Evolutionary conservation across 352 stramenopile genomes (phyloP).

Genomic region (Phytopythium montanum): DNA sequence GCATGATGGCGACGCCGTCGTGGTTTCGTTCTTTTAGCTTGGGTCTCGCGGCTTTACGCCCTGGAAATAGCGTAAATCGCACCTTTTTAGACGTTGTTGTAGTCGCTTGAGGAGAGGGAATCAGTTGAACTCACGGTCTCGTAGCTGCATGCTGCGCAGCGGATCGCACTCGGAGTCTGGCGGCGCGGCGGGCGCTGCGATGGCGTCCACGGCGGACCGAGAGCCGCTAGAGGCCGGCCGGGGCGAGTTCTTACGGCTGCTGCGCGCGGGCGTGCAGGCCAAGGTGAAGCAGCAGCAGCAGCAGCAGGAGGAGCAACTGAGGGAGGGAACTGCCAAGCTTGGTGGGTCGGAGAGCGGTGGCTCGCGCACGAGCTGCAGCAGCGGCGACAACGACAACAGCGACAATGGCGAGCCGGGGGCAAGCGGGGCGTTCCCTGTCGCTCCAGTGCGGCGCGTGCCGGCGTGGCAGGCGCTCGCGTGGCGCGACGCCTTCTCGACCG

Average conservation of each 20-base stretch:
- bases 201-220: not conserved
- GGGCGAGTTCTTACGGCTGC: constrained; percentile 44
- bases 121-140: constrained; percentile 3
- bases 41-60: not conserved
- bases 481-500: constrained; percentile 68
- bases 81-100: not conserved
- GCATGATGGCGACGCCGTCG: not conserved
- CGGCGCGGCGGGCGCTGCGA: not conserved
- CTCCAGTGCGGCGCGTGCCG: not conserved
- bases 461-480: constrained; percentile 73
- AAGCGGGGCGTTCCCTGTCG: not conserved
- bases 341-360: not conserved
- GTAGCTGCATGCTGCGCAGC: not conserved
- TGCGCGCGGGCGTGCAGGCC: constrained; percentile 56
- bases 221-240: not conserved
- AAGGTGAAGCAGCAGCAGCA: constrained; percentile 33
- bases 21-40: constrained; percentile 1
- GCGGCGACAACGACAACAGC: not conserved
- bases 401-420: not conserved
- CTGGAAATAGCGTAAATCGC: not conserved
- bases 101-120: not conserved
- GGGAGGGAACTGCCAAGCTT: not conserved
- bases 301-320: not conserved
- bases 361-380: not conserved
- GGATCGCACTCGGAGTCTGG: not conserved